These are phyloP conservation scores for Hypoxylon sp. DNA, from an alignment of 2,329 filamentous ascomycete genomes.

Conservation along the genomic window DNA sequence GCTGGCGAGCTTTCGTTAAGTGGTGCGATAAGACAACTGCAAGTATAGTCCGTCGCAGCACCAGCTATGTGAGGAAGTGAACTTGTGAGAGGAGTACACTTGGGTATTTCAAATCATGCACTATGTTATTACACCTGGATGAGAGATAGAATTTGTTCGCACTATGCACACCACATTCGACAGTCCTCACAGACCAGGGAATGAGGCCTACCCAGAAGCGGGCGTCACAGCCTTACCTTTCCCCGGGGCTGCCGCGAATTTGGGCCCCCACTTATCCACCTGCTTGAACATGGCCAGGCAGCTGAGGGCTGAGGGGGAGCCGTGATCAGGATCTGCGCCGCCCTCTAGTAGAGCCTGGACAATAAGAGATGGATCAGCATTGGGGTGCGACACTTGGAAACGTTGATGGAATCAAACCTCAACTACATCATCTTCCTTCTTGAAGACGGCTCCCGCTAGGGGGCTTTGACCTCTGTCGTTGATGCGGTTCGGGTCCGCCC, in stretches of 20 bases:
- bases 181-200: too few relatives aligned
- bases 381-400: not conserved
- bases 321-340: constrained; percentile 62
- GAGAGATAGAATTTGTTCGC: too few relatives aligned
- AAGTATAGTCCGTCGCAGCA: too few relatives aligned
- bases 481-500: constrained; percentile 71
- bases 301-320: constrained; percentile 57
- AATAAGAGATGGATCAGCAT: not conserved
- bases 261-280: constrained; percentile 57
- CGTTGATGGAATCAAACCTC: constrained; percentile 50
- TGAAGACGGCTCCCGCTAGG: constrained; percentile 76
- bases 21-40: too few relatives aligned
- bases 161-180: too few relatives aligned
- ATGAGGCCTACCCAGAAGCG: constrained; percentile 9
- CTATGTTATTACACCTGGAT: too few relatives aligned
- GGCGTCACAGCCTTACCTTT: constrained; percentile 52
- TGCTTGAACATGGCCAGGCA: constrained; percentile 62
- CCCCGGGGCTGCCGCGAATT: constrained; percentile 58
- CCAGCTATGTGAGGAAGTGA: too few relatives aligned
- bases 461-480: constrained; percentile 75
- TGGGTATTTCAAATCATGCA: too few relatives aligned
- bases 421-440: constrained; percentile 71
- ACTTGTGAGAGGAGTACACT: too few relatives aligned
- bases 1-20: too few relatives aligned
- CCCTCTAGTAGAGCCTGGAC: constrained; percentile 57